phyloP scores from a whole-genome alignment of 768 basidiomycete genomes.

The Serendipita sp. region DNA sequence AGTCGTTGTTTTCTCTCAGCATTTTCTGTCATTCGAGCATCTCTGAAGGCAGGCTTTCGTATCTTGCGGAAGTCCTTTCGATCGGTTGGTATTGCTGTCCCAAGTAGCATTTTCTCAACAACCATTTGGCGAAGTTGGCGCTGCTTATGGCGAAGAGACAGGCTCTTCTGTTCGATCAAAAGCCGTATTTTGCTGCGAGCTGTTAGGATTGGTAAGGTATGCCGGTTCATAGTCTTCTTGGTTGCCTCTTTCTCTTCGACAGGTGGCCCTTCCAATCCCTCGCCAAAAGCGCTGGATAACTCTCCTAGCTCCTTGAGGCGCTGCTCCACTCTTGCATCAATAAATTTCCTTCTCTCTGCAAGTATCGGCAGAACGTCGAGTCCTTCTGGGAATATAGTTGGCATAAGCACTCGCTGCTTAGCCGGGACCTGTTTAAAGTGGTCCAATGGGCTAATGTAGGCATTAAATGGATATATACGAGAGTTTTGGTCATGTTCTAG shows the following conservation, averaged over 20 bases:
- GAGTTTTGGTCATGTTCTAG: slow-evolving; percentile 68
- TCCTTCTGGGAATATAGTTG: slow-evolving; percentile 78
- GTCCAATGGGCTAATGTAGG: slow-evolving; percentile 53
- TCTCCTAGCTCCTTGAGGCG: slow-evolving; percentile 74
- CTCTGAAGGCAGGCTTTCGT: slow-evolving; percentile 73
- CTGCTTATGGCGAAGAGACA: slow-evolving; percentile 83
- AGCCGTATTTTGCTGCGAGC: slow-evolving; percentile 75
- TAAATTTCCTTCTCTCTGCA: slow-evolving; percentile 80
- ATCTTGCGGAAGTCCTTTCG: slow-evolving; percentile 79
- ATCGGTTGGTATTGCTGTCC: slow-evolving; percentile 78
- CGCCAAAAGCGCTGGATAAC: slow-evolving; percentile 64
- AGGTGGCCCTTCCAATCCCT: slow-evolving; percentile 47
- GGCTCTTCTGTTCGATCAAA: slow-evolving; percentile 81
- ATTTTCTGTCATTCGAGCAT: slow-evolving; percentile 77
- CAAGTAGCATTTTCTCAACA: slow-evolving; percentile 74
- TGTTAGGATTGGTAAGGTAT: slow-evolving; percentile 34
- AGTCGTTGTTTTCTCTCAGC: slow-evolving; percentile 80
- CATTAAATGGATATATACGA: slow-evolving; percentile 82
- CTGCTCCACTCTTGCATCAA: slow-evolving; percentile 78
- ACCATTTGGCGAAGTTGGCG: slow-evolving; percentile 71
- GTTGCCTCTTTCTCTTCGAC: slow-evolving; percentile 22
- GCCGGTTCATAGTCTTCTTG: slow-evolving; percentile 10
- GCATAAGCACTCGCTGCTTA: slow-evolving; percentile 67
- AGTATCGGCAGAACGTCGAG: slow-evolving; percentile 84
- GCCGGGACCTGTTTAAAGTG: slow-evolving; percentile 59